Conservation (phyloP, 306 rosid species). For the Prunus kanzakura region DNA sequence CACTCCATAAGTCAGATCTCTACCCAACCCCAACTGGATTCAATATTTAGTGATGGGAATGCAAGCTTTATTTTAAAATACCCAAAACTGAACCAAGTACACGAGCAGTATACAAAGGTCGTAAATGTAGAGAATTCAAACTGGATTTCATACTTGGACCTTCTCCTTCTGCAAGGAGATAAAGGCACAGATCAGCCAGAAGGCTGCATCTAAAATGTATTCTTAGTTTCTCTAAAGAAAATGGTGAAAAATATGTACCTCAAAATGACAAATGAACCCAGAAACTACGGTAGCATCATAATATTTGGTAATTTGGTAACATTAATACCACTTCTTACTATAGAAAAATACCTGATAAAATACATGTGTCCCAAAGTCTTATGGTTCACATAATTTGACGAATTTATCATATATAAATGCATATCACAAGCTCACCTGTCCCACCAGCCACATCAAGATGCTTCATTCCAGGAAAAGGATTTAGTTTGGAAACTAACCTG, state of each 20-base stretch:
- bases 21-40: background rate
- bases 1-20: background rate
- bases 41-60: background rate
- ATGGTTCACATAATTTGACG: conserved; percentile 9
- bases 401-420: conserved; percentile 7
- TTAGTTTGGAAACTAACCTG: conserved; percentile 82
- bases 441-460: conserved; percentile 99
- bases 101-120: too few species aligned
- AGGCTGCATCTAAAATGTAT: background rate
- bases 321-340: background rate
- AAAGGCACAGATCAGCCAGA: background rate
- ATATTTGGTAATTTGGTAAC: background rate
- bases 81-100: background rate
- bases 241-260: background rate
- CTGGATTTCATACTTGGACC: background rate
- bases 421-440: conserved; percentile 53
- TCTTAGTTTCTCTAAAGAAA: background rate
- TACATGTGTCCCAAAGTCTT: conserved; percentile 7
- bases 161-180: background rate
- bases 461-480: conserved; percentile 94
- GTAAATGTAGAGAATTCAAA: background rate
- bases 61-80: background rate
- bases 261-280: background rate
- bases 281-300: background rate
- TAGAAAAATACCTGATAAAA: background rate